phyloP scores from a whole-genome alignment of 768 basidiomycete genomes.

The Boletus sp. region DNA sequence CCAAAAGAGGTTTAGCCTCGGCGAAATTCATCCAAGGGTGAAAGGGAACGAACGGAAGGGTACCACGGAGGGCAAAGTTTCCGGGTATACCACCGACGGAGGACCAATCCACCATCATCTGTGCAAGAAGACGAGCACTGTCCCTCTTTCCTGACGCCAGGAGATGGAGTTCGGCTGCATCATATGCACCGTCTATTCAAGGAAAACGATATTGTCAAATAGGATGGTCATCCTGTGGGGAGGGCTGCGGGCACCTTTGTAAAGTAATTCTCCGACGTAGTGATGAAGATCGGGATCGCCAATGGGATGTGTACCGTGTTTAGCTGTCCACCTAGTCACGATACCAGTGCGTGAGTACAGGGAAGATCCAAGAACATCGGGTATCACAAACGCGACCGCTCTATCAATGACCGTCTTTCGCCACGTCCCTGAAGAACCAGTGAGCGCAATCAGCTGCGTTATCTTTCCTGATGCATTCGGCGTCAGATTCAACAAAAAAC shows the following conservation, averaged over 20 bases:
- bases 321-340: slow-evolving; percentile 75
- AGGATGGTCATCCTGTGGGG: neutral
- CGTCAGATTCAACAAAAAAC: neutral
- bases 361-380: slow-evolving; percentile 6
- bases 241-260: slow-evolving; percentile 57
- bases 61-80: slow-evolving; percentile 80
- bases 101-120: slow-evolving; percentile 86
- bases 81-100: slow-evolving; percentile 52
- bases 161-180: slow-evolving; percentile 76
- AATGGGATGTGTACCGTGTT: slow-evolving; percentile 71
- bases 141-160: slow-evolving; percentile 86
- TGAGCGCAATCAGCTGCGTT: slow-evolving; percentile 88
- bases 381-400: slow-evolving; percentile 66
- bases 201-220: slow-evolving; percentile 3
- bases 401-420: slow-evolving; percentile 87
- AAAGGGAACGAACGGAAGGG: slow-evolving; percentile 61
- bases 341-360: slow-evolving; percentile 16
- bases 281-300: slow-evolving; percentile 89
- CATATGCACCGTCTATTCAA: slow-evolving; percentile 67
- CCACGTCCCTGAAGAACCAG: slow-evolving; percentile 80
- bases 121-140: slow-evolving; percentile 80
- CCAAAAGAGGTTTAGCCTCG: slow-evolving; percentile 5
- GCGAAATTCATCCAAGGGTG: neutral
- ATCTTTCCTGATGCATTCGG: slow-evolving; percentile 60
- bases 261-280: slow-evolving; percentile 85